Conservation (phyloP, 2,329 filamentous ascomycete genomes). For the Fonsecaea pedrosoi region DNA sequence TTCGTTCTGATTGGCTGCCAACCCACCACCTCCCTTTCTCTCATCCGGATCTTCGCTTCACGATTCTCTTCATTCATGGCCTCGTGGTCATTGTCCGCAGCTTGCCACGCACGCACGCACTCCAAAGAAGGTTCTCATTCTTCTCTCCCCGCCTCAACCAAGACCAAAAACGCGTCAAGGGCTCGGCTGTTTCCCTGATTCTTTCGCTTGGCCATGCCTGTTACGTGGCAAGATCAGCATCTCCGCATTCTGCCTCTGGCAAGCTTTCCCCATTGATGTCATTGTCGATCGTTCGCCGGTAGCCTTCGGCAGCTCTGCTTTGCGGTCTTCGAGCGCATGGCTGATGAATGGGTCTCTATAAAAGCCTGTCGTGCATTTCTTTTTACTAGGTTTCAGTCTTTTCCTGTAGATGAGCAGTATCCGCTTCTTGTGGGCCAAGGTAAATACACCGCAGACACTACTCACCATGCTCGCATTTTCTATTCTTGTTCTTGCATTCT, state of each 20-base stretch:
- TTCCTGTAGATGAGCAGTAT: constrained; percentile 2
- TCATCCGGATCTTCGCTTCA: neutral
- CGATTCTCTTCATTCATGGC: neutral
- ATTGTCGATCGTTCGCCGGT: constrained; percentile 10
- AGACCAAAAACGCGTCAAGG: neutral
- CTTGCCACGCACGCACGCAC: neutral
- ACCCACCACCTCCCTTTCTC: neutral
- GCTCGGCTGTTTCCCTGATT: constrained; percentile 13
- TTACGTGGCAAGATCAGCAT: constrained; percentile 20
- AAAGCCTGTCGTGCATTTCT: neutral
- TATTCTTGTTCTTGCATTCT: constrained; percentile 25
- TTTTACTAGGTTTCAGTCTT: neutral
- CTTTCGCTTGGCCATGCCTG: constrained; percentile 27
- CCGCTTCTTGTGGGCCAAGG: neutral
- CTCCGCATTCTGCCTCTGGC: constrained; percentile 21
- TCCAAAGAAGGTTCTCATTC: neutral
- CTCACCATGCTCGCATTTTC: constrained; percentile 38
- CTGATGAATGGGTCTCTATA: constrained; percentile 14
- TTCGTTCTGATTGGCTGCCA: constrained; percentile 5
- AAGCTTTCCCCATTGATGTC: constrained; percentile 27
- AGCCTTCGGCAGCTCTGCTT: neutral
- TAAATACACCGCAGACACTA: neutral
- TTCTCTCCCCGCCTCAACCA: constrained; percentile 3
- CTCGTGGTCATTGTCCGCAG: neutral
- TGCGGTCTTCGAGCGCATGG: neutral